phyloP scores from a whole-genome alignment of 805 yeast genomes.

The Candida sphagnicola region DNA sequence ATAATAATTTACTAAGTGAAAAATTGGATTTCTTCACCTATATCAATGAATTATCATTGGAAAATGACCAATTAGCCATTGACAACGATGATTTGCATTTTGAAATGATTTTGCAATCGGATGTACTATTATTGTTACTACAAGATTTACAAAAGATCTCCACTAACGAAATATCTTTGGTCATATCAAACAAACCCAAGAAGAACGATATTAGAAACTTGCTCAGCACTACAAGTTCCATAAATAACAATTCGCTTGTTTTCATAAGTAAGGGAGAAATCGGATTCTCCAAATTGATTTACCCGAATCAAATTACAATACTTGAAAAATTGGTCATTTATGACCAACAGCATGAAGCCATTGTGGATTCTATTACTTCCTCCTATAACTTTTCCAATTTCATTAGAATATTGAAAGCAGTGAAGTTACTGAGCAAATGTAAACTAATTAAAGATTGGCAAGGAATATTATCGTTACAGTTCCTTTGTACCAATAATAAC shows the following conservation, averaged over 20 bases:
- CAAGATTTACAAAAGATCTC: slow-evolving; percentile 34
- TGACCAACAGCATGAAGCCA: slow-evolving; percentile 15
- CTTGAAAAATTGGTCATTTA: slow-evolving; percentile 55
- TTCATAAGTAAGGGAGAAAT: slow-evolving; percentile 71
- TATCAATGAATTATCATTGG: slow-evolving; percentile 14
- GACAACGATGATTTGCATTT: slow-evolving; percentile 27
- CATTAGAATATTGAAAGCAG: slow-evolving; percentile 29
- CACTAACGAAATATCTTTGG: slow-evolving; percentile 27
- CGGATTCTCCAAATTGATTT: slow-evolving; percentile 62
- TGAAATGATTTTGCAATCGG: slow-evolving; percentile 37
- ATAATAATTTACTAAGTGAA: slow-evolving; percentile 37
- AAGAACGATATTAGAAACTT: background rate
- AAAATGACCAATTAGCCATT: slow-evolving; percentile 14
- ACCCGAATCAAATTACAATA: slow-evolving; percentile 60
- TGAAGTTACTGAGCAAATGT: slow-evolving; percentile 35
- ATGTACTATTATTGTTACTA: slow-evolving; percentile 30
- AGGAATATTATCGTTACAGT: slow-evolving; percentile 36
- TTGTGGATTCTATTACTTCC: slow-evolving; percentile 21
- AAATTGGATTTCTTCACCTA: slow-evolving; percentile 39
- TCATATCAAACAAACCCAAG: background rate
- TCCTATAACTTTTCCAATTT: slow-evolving; percentile 31
- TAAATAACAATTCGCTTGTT: slow-evolving; percentile 35
- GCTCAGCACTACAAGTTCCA: background rate
- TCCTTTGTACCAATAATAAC: slow-evolving; percentile 30
- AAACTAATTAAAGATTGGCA: slow-evolving; percentile 32